Conservation (phyloP, 2,329 filamentous ascomycete genomes). For the Scytalidium sp. region DNA sequence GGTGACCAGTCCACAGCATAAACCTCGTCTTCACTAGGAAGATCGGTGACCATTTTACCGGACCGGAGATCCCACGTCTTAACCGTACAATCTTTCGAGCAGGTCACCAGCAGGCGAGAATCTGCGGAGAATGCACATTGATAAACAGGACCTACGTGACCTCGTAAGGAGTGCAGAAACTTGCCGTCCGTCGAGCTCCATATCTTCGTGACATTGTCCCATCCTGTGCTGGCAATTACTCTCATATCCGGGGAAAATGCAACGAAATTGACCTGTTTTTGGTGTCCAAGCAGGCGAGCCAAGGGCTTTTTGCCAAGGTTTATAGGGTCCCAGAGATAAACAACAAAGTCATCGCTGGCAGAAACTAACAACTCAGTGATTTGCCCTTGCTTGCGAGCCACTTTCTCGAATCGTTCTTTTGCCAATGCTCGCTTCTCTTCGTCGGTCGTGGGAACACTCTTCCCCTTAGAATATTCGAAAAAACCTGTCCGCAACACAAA, state of each 20-base stretch:
- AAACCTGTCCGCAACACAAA: slow-evolving; percentile 83
- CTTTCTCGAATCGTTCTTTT: slow-evolving; percentile 79
- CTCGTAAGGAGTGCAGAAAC: slow-evolving; percentile 84
- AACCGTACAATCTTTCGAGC: slow-evolving; percentile 86
- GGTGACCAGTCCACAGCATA: slow-evolving; percentile 95
- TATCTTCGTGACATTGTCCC: slow-evolving; percentile 92
- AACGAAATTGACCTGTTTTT: slow-evolving; percentile 96
- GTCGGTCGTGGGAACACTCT: slow-evolving; percentile 63
- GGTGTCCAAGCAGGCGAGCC: slow-evolving; percentile 85
- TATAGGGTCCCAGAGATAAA: slow-evolving; percentile 95
- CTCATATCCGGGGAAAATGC: slow-evolving; percentile 88
- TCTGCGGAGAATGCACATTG: slow-evolving; percentile 92
- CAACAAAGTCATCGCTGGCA: slow-evolving; percentile 92
- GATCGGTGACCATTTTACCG: slow-evolving; percentile 72
- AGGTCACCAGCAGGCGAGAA: slow-evolving; percentile 82
- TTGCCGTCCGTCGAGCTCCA: slow-evolving; percentile 76
- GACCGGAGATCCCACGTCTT: slow-evolving; percentile 93
- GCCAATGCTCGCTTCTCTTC: slow-evolving; percentile 74
- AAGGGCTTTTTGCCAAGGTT: slow-evolving; percentile 76
- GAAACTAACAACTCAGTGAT: slow-evolving; percentile 83
- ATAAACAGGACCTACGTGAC: slow-evolving; percentile 89
- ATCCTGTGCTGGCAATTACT: slow-evolving; percentile 83
- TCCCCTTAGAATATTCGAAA: slow-evolving; percentile 78
- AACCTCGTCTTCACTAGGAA: slow-evolving; percentile 88
- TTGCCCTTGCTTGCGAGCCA: slow-evolving; percentile 71